Conservation (phyloP, 2,329 filamentous ascomycete genomes). For the Ophiocordyceps camponoti-leonardi region DNA sequence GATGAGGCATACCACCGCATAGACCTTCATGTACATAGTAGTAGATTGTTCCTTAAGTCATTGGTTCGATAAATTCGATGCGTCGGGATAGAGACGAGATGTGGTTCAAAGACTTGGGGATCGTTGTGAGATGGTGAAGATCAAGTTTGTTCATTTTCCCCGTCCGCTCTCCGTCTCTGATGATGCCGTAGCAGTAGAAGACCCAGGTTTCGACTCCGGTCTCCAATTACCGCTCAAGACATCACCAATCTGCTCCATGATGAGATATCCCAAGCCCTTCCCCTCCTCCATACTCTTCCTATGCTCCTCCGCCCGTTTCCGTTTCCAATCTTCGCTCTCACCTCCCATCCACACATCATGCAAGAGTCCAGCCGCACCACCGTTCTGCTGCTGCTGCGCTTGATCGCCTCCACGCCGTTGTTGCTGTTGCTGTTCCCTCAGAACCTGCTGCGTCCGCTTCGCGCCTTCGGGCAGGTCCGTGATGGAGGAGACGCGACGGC, state of each 20-base stretch:
- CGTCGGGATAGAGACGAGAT: background rate
- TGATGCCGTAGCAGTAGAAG: conserved; percentile 2
- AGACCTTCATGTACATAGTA: background rate
- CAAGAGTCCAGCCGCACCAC: conserved; percentile 11
- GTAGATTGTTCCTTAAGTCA: background rate
- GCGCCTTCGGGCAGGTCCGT: conserved; percentile 40
- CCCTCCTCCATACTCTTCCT: conserved; percentile 35
- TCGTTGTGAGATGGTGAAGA: background rate
- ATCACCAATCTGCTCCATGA: conserved; percentile 38
- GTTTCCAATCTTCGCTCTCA: conserved; percentile 35
- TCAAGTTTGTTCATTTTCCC: background rate
- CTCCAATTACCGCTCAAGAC: conserved; percentile 25
- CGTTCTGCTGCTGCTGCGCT: conserved; percentile 6
- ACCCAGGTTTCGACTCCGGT: conserved; percentile 10
- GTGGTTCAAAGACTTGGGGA: too few relatives aligned
- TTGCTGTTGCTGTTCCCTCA: conserved; percentile 26
- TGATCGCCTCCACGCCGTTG: conserved; percentile 16
- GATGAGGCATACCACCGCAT: background rate
- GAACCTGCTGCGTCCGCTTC: conserved; percentile 24
- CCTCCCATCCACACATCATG: conserved; percentile 41
- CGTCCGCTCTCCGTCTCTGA: background rate
- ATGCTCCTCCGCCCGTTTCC: conserved; percentile 33
- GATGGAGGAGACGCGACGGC: conserved; percentile 26
- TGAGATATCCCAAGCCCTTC: conserved; percentile 37
- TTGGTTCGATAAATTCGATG: background rate